Evolutionary conservation across 192 early-diverging fungal genomes (phyloP).

Genomic region (Linnemannia hyalina): DNA sequence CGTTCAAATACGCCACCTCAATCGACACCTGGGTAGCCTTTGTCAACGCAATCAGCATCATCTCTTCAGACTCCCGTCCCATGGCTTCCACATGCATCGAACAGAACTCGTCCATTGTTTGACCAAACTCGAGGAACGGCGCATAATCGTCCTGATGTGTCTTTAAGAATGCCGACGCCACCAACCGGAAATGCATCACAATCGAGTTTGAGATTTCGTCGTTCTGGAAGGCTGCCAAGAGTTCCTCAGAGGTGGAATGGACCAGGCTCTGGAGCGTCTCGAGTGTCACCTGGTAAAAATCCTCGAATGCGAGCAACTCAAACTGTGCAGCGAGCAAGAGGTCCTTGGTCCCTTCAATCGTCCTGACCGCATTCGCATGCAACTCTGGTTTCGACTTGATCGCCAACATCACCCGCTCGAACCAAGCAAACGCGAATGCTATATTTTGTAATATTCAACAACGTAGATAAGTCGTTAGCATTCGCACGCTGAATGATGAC

Average conservation of each 20-base stretch:
- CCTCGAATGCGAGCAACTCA: conserved; percentile 65
- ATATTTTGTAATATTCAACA: neutral
- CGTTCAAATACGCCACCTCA: conserved; percentile 79
- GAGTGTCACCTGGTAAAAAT: conserved; percentile 66
- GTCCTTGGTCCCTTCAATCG: conserved; percentile 57
- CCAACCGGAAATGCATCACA: conserved; percentile 69
- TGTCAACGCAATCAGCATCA: conserved; percentile 82
- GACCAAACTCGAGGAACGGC: conserved; percentile 67
- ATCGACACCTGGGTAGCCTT: conserved; percentile 74
- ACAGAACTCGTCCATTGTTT: conserved; percentile 70
- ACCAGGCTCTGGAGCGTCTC: conserved; percentile 56
- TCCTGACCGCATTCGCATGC: conserved; percentile 35
- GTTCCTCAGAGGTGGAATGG: conserved; percentile 37
- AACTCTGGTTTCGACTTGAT: conserved; percentile 25
- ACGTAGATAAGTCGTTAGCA: neutral
- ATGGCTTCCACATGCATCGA: conserved; percentile 68
- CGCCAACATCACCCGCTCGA: conserved; percentile 63
- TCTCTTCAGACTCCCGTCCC: conserved; percentile 82
- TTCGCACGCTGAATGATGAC: neutral
- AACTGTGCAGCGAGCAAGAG: conserved; percentile 60
- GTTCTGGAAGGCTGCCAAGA: conserved; percentile 65
- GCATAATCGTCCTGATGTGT: conserved; percentile 68
- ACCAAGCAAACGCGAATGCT: conserved; percentile 77
- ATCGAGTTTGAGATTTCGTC: conserved; percentile 70
- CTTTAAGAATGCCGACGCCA: conserved; percentile 70